These are phyloP conservation scores for Drechslerella coelobrocha DNA, from an alignment of 2,329 filamentous ascomycete genomes.

Conservation along the genomic window DNA sequence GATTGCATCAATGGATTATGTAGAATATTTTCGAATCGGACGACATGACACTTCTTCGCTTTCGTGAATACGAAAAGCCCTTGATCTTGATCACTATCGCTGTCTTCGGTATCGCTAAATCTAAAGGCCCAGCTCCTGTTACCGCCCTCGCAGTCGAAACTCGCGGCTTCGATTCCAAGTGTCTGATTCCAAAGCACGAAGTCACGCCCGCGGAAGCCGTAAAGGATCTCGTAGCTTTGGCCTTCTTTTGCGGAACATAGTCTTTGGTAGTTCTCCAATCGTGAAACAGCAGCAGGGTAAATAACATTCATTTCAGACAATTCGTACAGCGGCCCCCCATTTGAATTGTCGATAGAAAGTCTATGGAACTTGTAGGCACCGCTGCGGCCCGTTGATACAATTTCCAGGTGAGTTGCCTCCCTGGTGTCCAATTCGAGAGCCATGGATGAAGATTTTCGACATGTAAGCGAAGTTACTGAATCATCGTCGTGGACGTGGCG, in stretches of 20 bases:
- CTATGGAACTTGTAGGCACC: conserved; percentile 48
- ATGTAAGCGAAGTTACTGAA: conserved; percentile 50
- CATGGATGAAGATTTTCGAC: conserved; percentile 3
- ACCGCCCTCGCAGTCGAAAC: conserved; percentile 81
- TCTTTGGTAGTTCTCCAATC: conserved; percentile 33
- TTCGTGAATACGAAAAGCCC: conserved; percentile 77
- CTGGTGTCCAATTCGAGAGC: neutral
- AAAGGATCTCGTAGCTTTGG: conserved; percentile 66
- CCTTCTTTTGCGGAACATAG: conserved; percentile 18
- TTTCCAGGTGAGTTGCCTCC: neutral
- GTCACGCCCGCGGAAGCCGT: conserved; percentile 79
- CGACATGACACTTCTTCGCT: conserved; percentile 60
- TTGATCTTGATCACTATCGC: conserved; percentile 54
- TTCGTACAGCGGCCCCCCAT: neutral
- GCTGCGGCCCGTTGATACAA: conserved; percentile 51
- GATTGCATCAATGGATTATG: conserved; percentile 64
- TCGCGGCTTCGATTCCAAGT: conserved; percentile 71
- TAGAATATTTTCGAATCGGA: conserved; percentile 54
- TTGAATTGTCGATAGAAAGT: neutral
- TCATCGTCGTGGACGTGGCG: conserved; percentile 51
- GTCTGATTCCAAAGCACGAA: conserved; percentile 85
- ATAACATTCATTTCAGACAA: conserved; percentile 18
- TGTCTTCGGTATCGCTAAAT: conserved; percentile 53
- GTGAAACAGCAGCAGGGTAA: conserved; percentile 27
- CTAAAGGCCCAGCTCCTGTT: conserved; percentile 76